Conservation (phyloP, 192 early-diverging fungal species). For the Umbelopsis isabellina region DNA sequence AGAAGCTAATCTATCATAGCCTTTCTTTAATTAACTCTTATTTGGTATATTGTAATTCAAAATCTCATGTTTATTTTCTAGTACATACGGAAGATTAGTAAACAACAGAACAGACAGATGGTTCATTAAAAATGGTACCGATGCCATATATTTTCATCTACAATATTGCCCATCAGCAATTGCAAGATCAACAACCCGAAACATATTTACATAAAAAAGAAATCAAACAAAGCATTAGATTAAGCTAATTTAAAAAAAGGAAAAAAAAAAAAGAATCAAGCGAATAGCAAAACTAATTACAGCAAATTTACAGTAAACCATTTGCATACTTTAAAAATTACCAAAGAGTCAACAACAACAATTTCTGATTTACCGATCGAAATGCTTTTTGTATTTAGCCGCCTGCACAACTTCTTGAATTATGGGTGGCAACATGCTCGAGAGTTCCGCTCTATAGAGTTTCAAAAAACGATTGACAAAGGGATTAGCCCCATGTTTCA, state of each 20-base stretch:
- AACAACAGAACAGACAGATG: background rate
- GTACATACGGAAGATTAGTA: background rate
- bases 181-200: too few species aligned
- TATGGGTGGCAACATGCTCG: background rate
- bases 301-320: background rate
- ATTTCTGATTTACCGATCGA: background rate
- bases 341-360: too few species aligned
- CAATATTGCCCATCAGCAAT: too few species aligned
- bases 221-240: background rate
- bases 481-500: background rate
- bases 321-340: too few species aligned
- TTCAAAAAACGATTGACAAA: background rate
- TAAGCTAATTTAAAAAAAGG: background rate
- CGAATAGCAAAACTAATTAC: background rate
- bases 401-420: slow-evolving; percentile 11
- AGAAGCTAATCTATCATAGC: too few species aligned
- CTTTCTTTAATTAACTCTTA: background rate
- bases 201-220: too few species aligned
- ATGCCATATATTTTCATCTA: background rate
- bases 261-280: background rate
- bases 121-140: background rate
- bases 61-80: background rate
- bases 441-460: background rate
- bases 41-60: background rate
- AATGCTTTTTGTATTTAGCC: slow-evolving; percentile 19